Evolutionary conservation across 1,284 basidiomycete genomes (phyloP), one percentile per base, ranked within the genome.

Genomic region (Inonotus hispidus): DNA sequence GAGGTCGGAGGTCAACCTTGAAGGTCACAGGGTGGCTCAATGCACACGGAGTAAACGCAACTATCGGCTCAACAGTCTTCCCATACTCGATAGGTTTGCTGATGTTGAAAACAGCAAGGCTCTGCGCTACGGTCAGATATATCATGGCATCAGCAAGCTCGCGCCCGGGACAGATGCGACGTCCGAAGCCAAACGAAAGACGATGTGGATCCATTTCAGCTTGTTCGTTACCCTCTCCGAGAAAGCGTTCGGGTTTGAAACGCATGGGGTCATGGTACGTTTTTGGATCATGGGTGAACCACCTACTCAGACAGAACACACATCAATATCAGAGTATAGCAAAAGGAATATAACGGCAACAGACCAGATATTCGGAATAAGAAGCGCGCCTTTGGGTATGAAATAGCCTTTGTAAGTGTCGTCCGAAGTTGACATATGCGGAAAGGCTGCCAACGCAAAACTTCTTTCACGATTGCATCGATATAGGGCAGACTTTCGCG

Each of bases 201-300:
- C n/a, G 13, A n/a, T 19, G 32, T 7, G 61, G 61, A 37, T 63
- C 53, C 37, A 29, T 39, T 29, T 67, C 65, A 6, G 61, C 52
- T 6, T 55, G 53, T 6, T 32, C 21, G 11, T 61, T 60, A 29
- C 49, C 41, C 1, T 25, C 53, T 11, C 53, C 35, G 13, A 71
- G 58, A 59, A 70, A 71, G 3, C 71, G 62, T 1, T 69, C 68
- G 1, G 72, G 72, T 16, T 69, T 67, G 64, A 73, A 73, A 14
- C 4, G 32, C 59, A 61, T 61, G 14, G 64, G 64, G 46, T 65
- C 59, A 14, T 57, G 54, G 39, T 58, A 65, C 2, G 38, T 58
- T 0, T 43, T 39, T 16, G 62, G 59, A 43, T 65, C 63, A 21
- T 65, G 64, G 16, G 47, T 46, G 46, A 64, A 60, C 13, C 35